phyloP scores from a whole-genome alignment of 495 filamentous ascomycete species.

The Rostrohypoxylon terebratum region DNA sequence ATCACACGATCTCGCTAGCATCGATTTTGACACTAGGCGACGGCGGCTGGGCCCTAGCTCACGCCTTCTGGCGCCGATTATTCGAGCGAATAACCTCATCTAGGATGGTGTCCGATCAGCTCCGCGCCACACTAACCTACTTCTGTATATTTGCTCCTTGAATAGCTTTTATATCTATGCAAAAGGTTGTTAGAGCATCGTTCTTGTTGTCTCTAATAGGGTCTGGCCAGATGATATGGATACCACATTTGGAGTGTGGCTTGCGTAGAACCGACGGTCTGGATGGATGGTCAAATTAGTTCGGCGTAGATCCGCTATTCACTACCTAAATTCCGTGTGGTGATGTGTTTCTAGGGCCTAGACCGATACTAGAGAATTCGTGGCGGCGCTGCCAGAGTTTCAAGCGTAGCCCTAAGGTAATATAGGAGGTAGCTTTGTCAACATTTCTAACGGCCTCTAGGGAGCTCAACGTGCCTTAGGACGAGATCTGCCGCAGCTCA shows the following conservation, averaged over 20 bases:
- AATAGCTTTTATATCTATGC: neutral
- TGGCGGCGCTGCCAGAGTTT: neutral
- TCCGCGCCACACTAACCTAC: conserved; percentile 7
- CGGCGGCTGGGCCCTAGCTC: conserved; percentile 10
- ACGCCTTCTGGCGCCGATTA: conserved; percentile 6
- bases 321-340: neutral
- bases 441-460: neutral
- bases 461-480: neutral
- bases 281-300: neutral
- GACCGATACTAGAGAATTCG: neutral
- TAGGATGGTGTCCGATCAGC: conserved; percentile 9
- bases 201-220: neutral
- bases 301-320: neutral
- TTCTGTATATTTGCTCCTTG: neutral
- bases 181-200: neutral
- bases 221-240: conserved; percentile 10
- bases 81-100: conserved; percentile 13
- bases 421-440: neutral
- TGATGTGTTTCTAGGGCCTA: neutral
- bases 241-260: neutral
- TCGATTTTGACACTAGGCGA: neutral
- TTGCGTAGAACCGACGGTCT: conserved; percentile 1
- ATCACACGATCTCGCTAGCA: neutral
- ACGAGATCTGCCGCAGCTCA: neutral
- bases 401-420: neutral